Evolutionary conservation across 805 yeast genomes (phyloP).

Genomic region (Wickerhamiella siamensis): DNA sequence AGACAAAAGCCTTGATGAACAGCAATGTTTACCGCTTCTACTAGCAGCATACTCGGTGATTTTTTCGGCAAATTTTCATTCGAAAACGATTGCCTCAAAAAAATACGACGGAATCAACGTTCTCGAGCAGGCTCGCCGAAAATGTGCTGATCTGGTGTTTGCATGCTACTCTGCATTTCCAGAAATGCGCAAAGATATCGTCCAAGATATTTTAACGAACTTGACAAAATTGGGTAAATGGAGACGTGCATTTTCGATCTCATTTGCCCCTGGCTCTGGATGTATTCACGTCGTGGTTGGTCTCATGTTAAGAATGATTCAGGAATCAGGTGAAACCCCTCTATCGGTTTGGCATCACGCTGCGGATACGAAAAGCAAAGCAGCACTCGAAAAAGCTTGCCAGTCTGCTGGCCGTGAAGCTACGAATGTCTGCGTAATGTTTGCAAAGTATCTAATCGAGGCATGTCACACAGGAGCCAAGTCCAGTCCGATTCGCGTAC

Average conservation of each 20-base stretch:
- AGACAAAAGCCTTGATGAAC: background rate
- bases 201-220: background rate
- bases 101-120: background rate
- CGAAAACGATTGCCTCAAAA: background rate
- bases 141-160: background rate
- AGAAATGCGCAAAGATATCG: background rate
- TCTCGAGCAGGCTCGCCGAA: background rate
- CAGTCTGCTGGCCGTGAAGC: background rate
- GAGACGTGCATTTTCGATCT: background rate
- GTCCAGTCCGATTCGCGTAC: background rate
- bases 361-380: conserved; percentile 1
- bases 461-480: background rate
- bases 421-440: background rate
- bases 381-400: conserved; percentile 1
- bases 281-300: background rate
- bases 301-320: background rate
- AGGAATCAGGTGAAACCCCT: conserved; percentile 1
- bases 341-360: conserved; percentile 4
- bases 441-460: background rate
- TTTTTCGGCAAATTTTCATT: background rate
- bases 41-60: background rate
- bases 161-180: background rate
- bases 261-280: background rate
- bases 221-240: background rate
- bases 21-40: background rate